These are phyloP conservation scores for Barbarea vulgaris DNA, from an alignment of 345 rosid genomes.

Conservation along the genomic window DNA sequence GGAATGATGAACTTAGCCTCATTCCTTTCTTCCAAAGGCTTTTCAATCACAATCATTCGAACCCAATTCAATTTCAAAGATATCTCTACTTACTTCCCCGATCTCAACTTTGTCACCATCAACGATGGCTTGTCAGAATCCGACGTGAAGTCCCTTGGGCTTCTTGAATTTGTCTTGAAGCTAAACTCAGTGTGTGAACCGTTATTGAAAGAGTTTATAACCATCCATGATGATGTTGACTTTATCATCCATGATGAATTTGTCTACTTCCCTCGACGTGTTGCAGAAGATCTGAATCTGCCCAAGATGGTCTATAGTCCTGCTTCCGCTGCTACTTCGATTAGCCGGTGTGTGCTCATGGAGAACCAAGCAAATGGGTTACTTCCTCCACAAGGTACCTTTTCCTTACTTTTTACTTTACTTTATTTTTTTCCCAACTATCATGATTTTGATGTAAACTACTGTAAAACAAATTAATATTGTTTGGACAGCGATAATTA, in stretches of 20 bases:
- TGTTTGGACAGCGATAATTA: no score
- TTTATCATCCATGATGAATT: conserved; percentile 55
- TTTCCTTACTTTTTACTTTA: neutral
- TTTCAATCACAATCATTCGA: conserved; percentile 54
- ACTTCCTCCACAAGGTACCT: conserved; percentile 44
- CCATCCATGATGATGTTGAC: conserved; percentile 18
- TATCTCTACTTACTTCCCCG: conserved; percentile 43
- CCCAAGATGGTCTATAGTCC: conserved; percentile 51
- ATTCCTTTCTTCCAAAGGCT: conserved; percentile 54
- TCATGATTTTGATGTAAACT: neutral
- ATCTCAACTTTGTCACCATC: conserved; percentile 42
- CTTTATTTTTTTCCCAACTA: neutral
- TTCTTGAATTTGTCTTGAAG: conserved; percentile 14
- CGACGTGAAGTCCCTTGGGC: conserved; percentile 23
- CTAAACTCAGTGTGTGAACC: conserved; percentile 47
- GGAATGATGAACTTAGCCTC: conserved; percentile 67
- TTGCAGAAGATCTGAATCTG: conserved; percentile 40
- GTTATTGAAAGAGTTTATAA: conserved; percentile 41
- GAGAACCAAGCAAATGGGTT: conserved; percentile 32
- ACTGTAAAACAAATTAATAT: no score
- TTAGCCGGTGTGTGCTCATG: conserved; percentile 30
- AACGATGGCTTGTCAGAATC: conserved; percentile 43
- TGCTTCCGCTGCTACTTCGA: conserved; percentile 33
- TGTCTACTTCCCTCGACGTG: conserved; percentile 47
- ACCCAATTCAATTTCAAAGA: conserved; percentile 44